A percentile compares a stretch with the other conserved stretches of the same genome.
Evolutionary conservation across 768 basidiomycete genomes (phyloP).

Genomic region (Leccinum fibrillosum): DNA sequence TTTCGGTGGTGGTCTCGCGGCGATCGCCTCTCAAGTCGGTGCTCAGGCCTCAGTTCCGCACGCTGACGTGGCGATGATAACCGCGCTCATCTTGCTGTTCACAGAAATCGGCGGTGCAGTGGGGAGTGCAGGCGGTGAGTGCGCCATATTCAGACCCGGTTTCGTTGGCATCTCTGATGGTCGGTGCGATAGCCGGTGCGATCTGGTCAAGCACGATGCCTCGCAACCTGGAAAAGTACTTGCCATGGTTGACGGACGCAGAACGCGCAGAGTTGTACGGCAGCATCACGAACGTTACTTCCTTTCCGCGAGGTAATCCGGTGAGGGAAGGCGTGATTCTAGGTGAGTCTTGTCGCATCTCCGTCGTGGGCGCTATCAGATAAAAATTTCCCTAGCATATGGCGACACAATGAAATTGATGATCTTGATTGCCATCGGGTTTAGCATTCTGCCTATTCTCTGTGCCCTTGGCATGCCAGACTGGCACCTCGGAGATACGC

Average conservation of each 20-base stretch:
- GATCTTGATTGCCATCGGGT: constrained; percentile 48
- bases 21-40: constrained; percentile 52
- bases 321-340: constrained; percentile 62
- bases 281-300: constrained; percentile 49
- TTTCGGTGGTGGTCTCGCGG: constrained; percentile 69
- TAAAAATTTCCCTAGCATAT: constrained; percentile 36
- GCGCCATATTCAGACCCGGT: constrained; percentile 6
- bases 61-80: constrained; percentile 62
- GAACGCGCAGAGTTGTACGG: constrained; percentile 50
- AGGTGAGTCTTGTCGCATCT: constrained; percentile 30
- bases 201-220: constrained; percentile 73
- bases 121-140: constrained; percentile 57
- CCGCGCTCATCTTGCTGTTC: constrained; percentile 62
- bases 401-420: constrained; percentile 56
- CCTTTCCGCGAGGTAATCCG: constrained; percentile 49
- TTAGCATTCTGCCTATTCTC: constrained; percentile 56
- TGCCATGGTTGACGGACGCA: constrained; percentile 46
- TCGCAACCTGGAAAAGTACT: constrained; percentile 47
- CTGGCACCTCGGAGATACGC: constrained; percentile 64
- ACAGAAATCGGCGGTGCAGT: constrained; percentile 69
- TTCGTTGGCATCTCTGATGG: neutral
- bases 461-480: constrained; percentile 60
- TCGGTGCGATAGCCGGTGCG: constrained; percentile 45
- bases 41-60: constrained; percentile 68
- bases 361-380: neutral